Evolutionary conservation across 768 basidiomycete genomes (phyloP).

Genomic region (Paxillus ammoniavirescens): DNA sequence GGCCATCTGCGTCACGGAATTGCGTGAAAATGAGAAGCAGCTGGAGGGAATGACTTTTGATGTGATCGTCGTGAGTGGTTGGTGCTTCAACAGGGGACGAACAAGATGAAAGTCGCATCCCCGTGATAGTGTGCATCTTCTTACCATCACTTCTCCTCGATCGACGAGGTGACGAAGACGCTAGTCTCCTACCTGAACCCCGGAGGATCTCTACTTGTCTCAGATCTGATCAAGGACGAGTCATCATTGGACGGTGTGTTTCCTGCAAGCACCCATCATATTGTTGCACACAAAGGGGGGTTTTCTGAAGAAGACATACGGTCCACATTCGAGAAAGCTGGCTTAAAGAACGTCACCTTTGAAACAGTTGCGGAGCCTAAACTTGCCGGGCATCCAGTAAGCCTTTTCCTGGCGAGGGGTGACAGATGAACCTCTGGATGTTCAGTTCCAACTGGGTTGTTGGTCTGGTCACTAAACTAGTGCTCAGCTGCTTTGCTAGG

Average conservation of each 20-base stretch:
- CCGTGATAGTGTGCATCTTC: constrained; percentile 53
- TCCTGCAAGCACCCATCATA: constrained; percentile 34
- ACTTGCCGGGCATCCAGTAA: constrained; percentile 32
- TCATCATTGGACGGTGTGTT: constrained; percentile 22
- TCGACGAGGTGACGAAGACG: constrained; percentile 47
- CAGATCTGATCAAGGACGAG: constrained; percentile 45
- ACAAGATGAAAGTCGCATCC: background rate
- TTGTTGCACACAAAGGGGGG: constrained; percentile 56
- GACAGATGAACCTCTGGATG: constrained; percentile 28
- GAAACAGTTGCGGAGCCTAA: constrained; percentile 31
- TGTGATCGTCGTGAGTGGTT: constrained; percentile 59
- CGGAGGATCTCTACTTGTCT: constrained; percentile 56
- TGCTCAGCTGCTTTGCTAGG: background rate
- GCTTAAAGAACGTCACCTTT: constrained; percentile 46
- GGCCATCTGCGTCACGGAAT: constrained; percentile 48
- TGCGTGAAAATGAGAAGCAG: constrained; percentile 46
- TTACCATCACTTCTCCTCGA: constrained; percentile 61
- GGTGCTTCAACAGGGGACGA: background rate
- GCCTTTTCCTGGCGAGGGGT: constrained; percentile 60
- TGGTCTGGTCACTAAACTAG: background rate
- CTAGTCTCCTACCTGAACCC: constrained; percentile 62
- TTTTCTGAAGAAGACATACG: constrained; percentile 50
- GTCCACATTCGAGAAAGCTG: constrained; percentile 50
- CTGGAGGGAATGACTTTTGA: constrained; percentile 61
- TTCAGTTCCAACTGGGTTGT: constrained; percentile 8